These are phyloP conservation scores for Ceratobasidium sp. DNA, from an alignment of 1,284 basidiomycete species.

Conservation along the genomic window DNA sequence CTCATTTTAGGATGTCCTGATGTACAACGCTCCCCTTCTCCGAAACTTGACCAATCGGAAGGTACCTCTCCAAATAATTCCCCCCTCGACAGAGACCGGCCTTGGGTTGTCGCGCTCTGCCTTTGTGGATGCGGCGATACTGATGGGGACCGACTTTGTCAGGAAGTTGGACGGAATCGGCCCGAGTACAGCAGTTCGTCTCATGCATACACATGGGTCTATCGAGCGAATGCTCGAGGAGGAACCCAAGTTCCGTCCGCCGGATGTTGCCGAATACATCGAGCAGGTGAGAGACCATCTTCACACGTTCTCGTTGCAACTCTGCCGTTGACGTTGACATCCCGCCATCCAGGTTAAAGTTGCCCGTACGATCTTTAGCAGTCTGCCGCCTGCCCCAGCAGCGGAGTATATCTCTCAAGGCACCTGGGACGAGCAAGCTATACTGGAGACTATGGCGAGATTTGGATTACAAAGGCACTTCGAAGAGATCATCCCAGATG, in stretches of 20 bases:
- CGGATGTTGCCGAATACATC: constrained; percentile 47
- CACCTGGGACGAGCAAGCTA: constrained; percentile 35
- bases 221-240: constrained; percentile 79
- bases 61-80: constrained; percentile 72
- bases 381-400: constrained; percentile 53
- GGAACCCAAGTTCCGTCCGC: constrained; percentile 41
- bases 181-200: constrained; percentile 76
- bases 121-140: constrained; percentile 85
- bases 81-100: constrained; percentile 69
- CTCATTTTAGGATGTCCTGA: constrained; percentile 73
- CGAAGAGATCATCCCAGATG: constrained; percentile 32
- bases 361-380: constrained; percentile 56
- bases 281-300: constrained; percentile 43
- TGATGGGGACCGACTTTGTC: constrained; percentile 91
- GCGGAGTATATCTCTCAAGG: constrained; percentile 21
- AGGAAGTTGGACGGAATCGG: constrained; percentile 84
- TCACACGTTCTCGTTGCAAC: constrained; percentile 9
- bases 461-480: constrained; percentile 27
- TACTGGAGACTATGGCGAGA: constrained; percentile 31
- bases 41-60: constrained; percentile 75
- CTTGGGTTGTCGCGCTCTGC: constrained; percentile 68
- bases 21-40: constrained; percentile 83
- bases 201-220: constrained; percentile 75
- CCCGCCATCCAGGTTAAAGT: constrained; percentile 51
- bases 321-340: neutral